Evolutionary conservation across 768 basidiomycete species (phyloP), one percentile per base, ranked within the genome.

Genomic region (Scleroderma bovista): DNA sequence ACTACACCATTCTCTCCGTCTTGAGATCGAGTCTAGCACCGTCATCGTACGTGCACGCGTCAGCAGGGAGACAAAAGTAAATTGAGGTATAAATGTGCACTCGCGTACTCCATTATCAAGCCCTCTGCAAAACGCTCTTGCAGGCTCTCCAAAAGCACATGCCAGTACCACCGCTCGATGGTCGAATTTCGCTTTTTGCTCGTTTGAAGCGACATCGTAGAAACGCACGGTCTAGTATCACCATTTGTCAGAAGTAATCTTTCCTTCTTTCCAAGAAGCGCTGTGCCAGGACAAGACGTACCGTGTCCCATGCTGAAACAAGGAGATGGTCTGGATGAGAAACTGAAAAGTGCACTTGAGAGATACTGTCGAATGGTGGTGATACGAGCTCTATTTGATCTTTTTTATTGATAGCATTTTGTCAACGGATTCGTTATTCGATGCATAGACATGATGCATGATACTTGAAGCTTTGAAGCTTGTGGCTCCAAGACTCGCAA

Each of bases 231-330:
- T 72, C 89, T 88, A 46, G 72, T 68, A 33, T 55, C 37, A 46
- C 8, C 74, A 72, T 29, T 5, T 9, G 26, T 29, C 9, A 29
- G 26, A 29, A 29, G 9, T 29, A 4, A 29, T n/a, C n/a, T n/a
- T n/a, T n/a, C n/a, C n/a, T n/a, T n/a, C n/a, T n/a, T n/a, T n/a
- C n/a, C n/a, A n/a, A n/a, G n/a, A n/a, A n/a, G n/a, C n/a, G 26
- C 26, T 29, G 26, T 9, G 26, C 9, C 24, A 33, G 47, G 48
- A 40, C 51, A 33, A 24, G 49, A 47, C 72, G 24, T 59, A 77
- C 79, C 55, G 88, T 81, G 67, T 98, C 95, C 95, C 95, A 98
- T 52, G 88, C 86, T 12, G 90, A 81, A 16, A 88, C 89, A 0
- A 97, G 70, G 1, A 98, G 70, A 17, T 86, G 83, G 48, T 86